Conservation (phyloP, 2,329 filamentous ascomycete genomes). For the Aureobasidium melanogenum region DNA sequence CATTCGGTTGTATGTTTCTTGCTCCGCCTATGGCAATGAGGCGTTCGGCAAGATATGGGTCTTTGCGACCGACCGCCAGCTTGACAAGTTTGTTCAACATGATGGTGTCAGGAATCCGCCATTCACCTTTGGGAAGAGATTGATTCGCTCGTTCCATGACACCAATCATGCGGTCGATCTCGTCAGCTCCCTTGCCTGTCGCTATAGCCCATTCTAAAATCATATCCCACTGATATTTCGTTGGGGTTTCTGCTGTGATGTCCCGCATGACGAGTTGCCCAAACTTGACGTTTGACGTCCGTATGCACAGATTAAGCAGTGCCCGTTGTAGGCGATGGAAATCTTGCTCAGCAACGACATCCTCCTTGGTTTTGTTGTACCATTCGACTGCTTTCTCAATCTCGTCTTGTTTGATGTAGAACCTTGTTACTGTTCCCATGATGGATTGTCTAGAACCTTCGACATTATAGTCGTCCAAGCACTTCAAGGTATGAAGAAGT, state of each 20-base stretch:
- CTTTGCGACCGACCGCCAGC: constrained; percentile 59
- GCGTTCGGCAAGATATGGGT: constrained; percentile 64
- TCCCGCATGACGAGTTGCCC: constrained; percentile 49
- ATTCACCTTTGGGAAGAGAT: constrained; percentile 36
- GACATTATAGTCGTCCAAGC: constrained; percentile 35
- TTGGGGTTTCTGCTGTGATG: constrained; percentile 20
- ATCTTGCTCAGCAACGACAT: constrained; percentile 17
- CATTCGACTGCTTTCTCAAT: constrained; percentile 57
- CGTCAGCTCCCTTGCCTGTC: constrained; percentile 61
- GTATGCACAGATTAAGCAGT: constrained; percentile 17
- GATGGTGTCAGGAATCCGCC: constrained; percentile 41
- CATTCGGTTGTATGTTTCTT: constrained; percentile 57
- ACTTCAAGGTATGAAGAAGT: constrained; percentile 47
- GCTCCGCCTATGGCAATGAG: constrained; percentile 60
- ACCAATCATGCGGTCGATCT: constrained; percentile 63
- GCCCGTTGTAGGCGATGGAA: background rate
- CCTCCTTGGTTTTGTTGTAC: constrained; percentile 50
- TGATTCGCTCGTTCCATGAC: constrained; percentile 43
- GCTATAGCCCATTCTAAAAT: constrained; percentile 68
- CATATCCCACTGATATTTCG: constrained; percentile 52
- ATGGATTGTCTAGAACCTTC: background rate
- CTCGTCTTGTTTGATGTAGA: constrained; percentile 52
- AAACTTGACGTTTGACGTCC: constrained; percentile 52
- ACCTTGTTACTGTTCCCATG: constrained; percentile 33
- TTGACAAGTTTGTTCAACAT: constrained; percentile 72